These are phyloP conservation scores for Penicillium nucicola DNA, from an alignment of 495 filamentous ascomycete species.

Conservation along the genomic window DNA sequence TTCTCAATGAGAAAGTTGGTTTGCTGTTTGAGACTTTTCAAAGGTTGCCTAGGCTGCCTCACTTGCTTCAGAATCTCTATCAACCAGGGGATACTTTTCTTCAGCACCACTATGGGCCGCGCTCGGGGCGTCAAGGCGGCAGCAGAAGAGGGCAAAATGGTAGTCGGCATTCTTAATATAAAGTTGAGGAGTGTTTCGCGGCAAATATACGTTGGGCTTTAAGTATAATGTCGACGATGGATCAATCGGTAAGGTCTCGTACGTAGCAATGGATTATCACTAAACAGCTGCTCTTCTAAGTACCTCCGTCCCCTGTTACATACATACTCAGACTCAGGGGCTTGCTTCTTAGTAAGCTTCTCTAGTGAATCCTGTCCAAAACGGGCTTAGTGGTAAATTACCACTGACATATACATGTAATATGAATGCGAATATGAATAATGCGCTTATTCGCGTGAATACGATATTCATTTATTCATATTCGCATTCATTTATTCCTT, in stretches of 20 bases:
- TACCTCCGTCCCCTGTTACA: not conserved
- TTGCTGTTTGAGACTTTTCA: constrained; percentile 96
- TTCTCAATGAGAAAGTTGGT: constrained; percentile 94
- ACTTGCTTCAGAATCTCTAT: constrained; percentile 94
- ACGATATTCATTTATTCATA: too few species aligned
- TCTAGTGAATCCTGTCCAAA: too few species aligned
- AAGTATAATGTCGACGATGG: too few species aligned
- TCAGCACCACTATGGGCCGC: constrained; percentile 88
- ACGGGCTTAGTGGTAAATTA: too few species aligned
- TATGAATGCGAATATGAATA: too few species aligned
- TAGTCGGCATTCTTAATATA: constrained; percentile 71
- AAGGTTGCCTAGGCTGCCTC: constrained; percentile 91
- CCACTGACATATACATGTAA: too few species aligned
- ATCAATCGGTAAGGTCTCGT: too few species aligned
- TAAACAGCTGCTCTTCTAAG: not conserved
- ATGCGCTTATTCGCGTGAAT: too few species aligned
- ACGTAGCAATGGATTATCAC: not conserved
- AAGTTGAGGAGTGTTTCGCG: constrained; percentile 26
- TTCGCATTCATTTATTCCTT: too few species aligned
- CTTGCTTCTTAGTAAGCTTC: not conserved
- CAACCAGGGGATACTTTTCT: constrained; percentile 91
- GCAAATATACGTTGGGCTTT: constrained; percentile 10
- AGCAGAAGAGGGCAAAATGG: constrained; percentile 89
- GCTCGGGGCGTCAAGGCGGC: constrained; percentile 93
- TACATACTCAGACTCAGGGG: not conserved